Percentiles rank a stretch among this genome's conserved stretches.
Evolutionary conservation across 83 land plant species (phyloP).

Genomic region (Isoetes engelmannii): DNA sequence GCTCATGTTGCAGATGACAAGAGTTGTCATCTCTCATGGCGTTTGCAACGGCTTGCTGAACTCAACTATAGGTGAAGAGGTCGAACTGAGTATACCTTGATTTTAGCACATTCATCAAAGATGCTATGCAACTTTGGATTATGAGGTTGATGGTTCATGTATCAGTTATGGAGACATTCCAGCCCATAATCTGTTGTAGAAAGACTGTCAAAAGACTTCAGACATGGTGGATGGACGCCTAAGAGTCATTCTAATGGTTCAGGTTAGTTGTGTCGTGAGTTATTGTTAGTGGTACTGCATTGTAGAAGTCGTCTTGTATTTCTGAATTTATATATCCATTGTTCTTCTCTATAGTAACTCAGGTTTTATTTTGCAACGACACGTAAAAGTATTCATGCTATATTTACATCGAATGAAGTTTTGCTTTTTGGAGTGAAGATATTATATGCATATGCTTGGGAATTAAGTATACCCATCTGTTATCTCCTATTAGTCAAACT

Average conservation of each 20-base stretch:
- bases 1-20: conserved; percentile 96
- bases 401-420: too few relatives aligned
- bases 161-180: conserved; percentile 88
- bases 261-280: conserved; percentile 37
- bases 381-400: neutral
- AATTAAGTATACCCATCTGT: neutral
- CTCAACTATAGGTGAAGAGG: conserved; percentile 62
- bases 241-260: conserved; percentile 80
- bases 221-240: conserved; percentile 74
- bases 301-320: neutral
- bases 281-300: neutral
- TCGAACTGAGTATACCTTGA: too few relatives aligned
- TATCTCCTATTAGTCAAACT: too few relatives aligned
- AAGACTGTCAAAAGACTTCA: conserved; percentile 77
- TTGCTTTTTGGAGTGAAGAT: neutral
- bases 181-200: conserved; percentile 84
- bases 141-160: too few relatives aligned
- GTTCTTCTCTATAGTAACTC: neutral
- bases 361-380: neutral
- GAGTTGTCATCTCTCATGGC: conserved; percentile 87
- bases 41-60: conserved; percentile 79
- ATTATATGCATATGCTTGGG: neutral
- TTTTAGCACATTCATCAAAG: too few relatives aligned
- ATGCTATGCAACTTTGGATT: too few relatives aligned
- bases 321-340: neutral